phyloP scores from a whole-genome alignment of 169 alveolate species.

The Cryptosporidium ubiquitum region DNA sequence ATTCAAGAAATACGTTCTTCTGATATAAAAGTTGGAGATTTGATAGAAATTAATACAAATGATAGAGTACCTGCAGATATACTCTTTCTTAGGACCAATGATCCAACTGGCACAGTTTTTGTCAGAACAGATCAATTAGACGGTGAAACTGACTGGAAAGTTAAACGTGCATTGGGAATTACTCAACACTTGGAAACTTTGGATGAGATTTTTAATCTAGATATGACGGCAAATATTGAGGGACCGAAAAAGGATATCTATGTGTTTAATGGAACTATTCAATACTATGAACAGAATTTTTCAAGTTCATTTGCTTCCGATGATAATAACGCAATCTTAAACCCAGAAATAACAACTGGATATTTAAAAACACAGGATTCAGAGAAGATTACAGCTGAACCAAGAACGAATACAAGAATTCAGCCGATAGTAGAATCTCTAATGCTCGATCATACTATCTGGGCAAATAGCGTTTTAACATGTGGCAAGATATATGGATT shows the following conservation, averaged over 20 bases:
- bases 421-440: conserved; percentile 33
- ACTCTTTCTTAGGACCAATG: conserved; percentile 88
- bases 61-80: conserved; percentile 98
- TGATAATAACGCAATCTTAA: background rate
- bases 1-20: conserved; percentile 83
- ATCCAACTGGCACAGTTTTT: conserved; percentile 83
- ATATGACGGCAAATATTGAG: conserved; percentile 82
- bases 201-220: conserved; percentile 80
- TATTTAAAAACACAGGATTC: background rate
- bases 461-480: conserved; percentile 97
- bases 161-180: conserved; percentile 90
- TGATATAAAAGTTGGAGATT: conserved; percentile 91
- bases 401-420: background rate
- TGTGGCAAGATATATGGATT: conserved; percentile 92
- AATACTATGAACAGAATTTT: conserved; percentile 75
- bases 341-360: background rate
- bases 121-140: conserved; percentile 98
- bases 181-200: conserved; percentile 84
- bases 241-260: conserved; percentile 90
- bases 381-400: conserved; percentile 17
- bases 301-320: background rate
- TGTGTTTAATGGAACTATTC: conserved; percentile 87
- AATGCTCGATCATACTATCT: conserved; percentile 90
- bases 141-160: conserved; percentile 99
- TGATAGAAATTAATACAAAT: conserved; percentile 89